A percentile compares a stretch with the other conserved stretches of the same genome.
These are phyloP conservation scores for Phialophora expanda DNA, from an alignment of 2,329 filamentous ascomycete species.

Conservation along the genomic window DNA sequence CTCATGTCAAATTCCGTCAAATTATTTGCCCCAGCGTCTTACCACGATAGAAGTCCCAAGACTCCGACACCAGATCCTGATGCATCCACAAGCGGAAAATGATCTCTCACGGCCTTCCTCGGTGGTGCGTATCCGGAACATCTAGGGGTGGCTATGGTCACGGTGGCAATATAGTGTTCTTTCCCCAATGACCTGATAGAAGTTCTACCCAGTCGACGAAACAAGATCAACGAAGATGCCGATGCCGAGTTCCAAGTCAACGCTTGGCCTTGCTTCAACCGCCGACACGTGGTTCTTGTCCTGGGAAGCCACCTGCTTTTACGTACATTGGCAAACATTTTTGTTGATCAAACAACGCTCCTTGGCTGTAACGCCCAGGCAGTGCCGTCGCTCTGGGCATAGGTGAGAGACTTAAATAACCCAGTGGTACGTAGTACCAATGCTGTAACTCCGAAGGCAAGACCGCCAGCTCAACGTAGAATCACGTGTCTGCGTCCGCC, in stretches of 20 bases:
- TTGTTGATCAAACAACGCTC: slow-evolving; percentile 8
- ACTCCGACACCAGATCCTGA: slow-evolving; percentile 10
- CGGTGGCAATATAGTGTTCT: background rate
- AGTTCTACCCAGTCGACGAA: background rate
- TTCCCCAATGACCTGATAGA: background rate
- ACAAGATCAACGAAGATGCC: slow-evolving; percentile 7
- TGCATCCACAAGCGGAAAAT: slow-evolving; percentile 8
- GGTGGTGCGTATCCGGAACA: background rate
- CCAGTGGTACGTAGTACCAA: background rate
- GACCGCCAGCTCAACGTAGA: background rate
- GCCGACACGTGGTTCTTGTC: background rate
- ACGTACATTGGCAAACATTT: slow-evolving; percentile 10
- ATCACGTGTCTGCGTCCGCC: background rate
- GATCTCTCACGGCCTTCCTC: background rate
- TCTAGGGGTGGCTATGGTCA: slow-evolving; percentile 8
- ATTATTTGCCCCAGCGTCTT: slow-evolving; percentile 13
- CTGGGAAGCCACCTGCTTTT: slow-evolving; percentile 8
- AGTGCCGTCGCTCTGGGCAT: slow-evolving; percentile 14
- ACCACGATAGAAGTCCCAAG: slow-evolving; percentile 4
- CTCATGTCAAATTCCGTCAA: slow-evolving; percentile 16
- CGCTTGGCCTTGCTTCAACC: slow-evolving; percentile 10
- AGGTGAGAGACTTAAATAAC: background rate
- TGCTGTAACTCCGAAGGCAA: background rate
- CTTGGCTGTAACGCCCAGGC: slow-evolving; percentile 16
- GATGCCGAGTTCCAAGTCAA: slow-evolving; percentile 8